Base-by-base conservation (phyloP, 345 rosid genomes). In the Toxicodendron radicans region DNA sequence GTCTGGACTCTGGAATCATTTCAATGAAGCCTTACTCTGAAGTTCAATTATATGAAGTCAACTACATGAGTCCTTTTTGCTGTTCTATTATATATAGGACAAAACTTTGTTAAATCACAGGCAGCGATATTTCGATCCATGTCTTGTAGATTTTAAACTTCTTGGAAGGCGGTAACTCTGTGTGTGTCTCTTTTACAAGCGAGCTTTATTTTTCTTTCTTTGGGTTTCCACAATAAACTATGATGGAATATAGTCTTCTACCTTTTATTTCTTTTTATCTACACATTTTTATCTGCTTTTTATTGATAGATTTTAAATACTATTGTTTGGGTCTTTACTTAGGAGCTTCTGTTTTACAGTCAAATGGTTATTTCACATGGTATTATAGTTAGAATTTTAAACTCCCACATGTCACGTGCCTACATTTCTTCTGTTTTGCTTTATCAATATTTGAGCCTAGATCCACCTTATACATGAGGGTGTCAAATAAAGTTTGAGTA, bases 91-190 rank as follows among this genome's bases (percentile, higher is more conserved):
- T 59, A 13, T 45, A 41, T 14, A 35, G 49, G n/a, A 10, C 7
- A 51, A 48, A 14, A 4, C 16, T 6, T 11, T 41, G 10, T n/a
- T 11, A 20, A 53, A 35, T 32, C 46, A 35, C 51, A 33, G 24
- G 20, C 17, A 68, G 5, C 41, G 46, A 68, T 68, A 18, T 53
- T 24, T 53, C 18, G 11, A 56, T 56, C 33, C 62, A 33, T 32
- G 24, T 32, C 20, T 66, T 65, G 38, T 53, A 68, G 33, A 23
- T 20, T 53, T 32, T 64, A 21, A 71, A 68, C 48, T 63, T 73
- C 75, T 54, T 35, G 23, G 52, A 17, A 12, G 68, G 45, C 20
- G 38, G 23, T 68, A n/a, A 59, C 6, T 43, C 11, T 4, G 7
- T 23, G 21, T 67, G 20, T 32, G 18, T 33, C 35, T n/a, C 27